A percentile compares a stretch with the other conserved stretches of the same genome.
phyloP scores from a whole-genome alignment of 2,329 filamentous ascomycete species.

The Paracoccidioides lutzii region DNA sequence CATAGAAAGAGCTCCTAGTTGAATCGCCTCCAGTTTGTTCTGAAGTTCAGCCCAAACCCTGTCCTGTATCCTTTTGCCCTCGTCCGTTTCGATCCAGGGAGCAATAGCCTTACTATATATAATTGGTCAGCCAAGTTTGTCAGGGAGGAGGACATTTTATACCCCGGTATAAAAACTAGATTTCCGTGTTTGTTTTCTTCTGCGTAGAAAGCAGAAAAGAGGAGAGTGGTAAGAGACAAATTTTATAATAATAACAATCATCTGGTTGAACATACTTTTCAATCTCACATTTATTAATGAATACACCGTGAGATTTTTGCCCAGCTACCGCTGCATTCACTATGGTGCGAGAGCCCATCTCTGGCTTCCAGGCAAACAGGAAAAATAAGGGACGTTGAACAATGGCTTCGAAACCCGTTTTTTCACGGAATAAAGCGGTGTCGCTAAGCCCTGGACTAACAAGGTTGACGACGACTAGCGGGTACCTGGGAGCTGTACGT shows the following conservation, averaged over 20 bases:
- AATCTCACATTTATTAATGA: conserved; percentile 6
- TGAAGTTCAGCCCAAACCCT: conserved; percentile 8
- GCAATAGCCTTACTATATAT: neutral
- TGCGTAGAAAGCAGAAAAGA: neutral
- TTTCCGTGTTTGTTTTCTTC: neutral
- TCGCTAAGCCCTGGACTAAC: conserved; percentile 16
- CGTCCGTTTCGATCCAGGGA: conserved; percentile 3
- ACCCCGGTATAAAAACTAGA: neutral
- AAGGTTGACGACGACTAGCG: conserved; percentile 10
- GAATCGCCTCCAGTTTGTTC: conserved; percentile 8
- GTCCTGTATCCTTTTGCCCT: conserved; percentile 5
- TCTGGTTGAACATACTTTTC: conserved; percentile 4
- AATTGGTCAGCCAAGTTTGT: neutral
- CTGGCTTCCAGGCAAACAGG: conserved; percentile 10
- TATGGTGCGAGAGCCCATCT: conserved; percentile 14
- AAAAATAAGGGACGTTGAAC: neutral
- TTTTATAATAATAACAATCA: neutral
- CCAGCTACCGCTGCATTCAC: conserved; percentile 10
- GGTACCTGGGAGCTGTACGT: conserved; percentile 3
- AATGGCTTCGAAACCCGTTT: conserved; percentile 3
- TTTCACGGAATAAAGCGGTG: conserved; percentile 9
- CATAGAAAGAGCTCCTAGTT: conserved; percentile 1
- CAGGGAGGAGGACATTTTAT: neutral
- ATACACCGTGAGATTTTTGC: conserved; percentile 8
- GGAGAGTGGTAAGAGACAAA: no score